Base-by-base conservation (phyloP, 805 yeast species). In the Kazachstania africana region DNA sequence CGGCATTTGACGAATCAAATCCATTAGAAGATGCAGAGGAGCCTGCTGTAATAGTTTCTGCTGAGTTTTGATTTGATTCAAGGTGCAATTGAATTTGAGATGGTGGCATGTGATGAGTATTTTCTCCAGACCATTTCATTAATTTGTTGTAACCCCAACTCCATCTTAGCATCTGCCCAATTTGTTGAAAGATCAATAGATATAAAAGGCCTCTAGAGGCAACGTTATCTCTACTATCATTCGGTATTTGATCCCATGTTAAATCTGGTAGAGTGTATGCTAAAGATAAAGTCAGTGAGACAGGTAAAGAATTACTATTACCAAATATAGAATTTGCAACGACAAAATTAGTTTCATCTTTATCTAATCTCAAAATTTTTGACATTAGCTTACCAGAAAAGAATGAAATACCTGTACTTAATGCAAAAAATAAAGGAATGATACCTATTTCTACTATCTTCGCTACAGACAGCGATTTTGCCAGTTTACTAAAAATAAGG, bases 301-400 rank as follows among this genome's bases (percentile, higher is more conserved):
- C 97, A 0, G 98, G 97, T 34, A 88, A 68, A 8, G 94, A 81
- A 62, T 88, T 88, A 27, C 95, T 83, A 59, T 88, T 91, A 32
- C 96, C 97, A 59, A 88, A 88, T 5, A 87, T 95, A 3, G 91
- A 84, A 93, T 91, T 91, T 2, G 95, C 97, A 15, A 93, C 79
- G 30, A 91, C 95, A 47, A 83, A 88, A 59, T 88, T 87, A 3
- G 82, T 51, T 57, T 91, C 96, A 10, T 81, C 72, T 29, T 62
- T 70, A 45, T 80, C 80, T 45, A 91, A 60, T 6, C 57, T 47
- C 39, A 85, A 53, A 26, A 74, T 40, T 10, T 56, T 52, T 3
- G 83, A 63, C 25, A 75, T 67, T 15, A 71, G 18, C 19, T 60
- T 58, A 5, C 95, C 80, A 22, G 84, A 73, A 8, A 60, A 16